Evolutionary conservation across 306 rosid genomes (phyloP), one percentile per base, ranked within the genome.

Genomic region (Cucumis hystrix): DNA sequence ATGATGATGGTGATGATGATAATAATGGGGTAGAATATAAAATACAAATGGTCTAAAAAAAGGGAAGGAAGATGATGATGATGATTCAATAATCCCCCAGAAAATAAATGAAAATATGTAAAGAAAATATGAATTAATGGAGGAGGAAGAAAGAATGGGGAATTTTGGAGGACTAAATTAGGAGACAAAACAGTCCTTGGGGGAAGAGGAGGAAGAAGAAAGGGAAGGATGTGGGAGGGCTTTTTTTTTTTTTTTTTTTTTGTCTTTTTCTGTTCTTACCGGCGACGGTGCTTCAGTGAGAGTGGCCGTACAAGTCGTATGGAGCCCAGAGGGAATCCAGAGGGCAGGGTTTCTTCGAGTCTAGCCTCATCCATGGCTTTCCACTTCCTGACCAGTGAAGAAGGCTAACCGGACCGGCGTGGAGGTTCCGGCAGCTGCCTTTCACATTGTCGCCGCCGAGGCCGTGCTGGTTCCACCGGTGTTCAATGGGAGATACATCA

Each of bases 361-460:
- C 93, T 4, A 91, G 71, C 41, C 96, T 77, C 3, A 80, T 63
- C 96, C 96, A 91, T 0, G 93, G 96, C 81, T 91, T 91, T 9
- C 96, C 96, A 61, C 92, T 87, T 4, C 93, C 93, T 30, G 96
- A 91, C 96, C 96, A 91, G 84, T 91, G 96, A 76, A 91, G 66
- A 60, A 91, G 84, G 77, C 96, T 89, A 4, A 89, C 96, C 13
- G 93, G 93, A 20, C 96, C 96, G 0, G 93, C 81, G 47, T 91
- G 93, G 28, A 91, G 80, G 63, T 89, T 90, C 11, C 96, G 82
- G 66, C 96, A 91, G 69, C 90, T 89, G 1, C 96, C 96, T 5
- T 79, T 56, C 9, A 91, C 88, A 74, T 91, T 87, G 74, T 91
- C 96, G 10, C 96, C 96, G 6, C 96, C 96, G 65, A 91, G 80